These are phyloP conservation scores for Trichoderma lentiforme DNA, from an alignment of 2,329 filamentous ascomycete species.

Conservation along the genomic window DNA sequence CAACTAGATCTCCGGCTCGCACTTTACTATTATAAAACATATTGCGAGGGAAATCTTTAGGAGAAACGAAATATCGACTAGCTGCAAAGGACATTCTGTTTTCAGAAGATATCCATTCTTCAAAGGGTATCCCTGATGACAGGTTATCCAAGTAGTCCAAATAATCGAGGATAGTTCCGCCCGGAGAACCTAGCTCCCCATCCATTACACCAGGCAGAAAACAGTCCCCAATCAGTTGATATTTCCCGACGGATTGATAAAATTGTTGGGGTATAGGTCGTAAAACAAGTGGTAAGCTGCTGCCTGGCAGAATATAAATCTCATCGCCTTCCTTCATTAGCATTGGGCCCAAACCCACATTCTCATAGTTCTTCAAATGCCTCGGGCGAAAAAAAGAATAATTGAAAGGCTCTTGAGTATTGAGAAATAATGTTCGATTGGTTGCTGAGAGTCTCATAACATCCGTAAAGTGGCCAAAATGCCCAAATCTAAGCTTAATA, in stretches of 20 bases:
- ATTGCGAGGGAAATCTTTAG: background rate
- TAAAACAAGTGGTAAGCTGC: background rate
- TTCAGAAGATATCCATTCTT: background rate
- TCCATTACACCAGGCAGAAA: background rate
- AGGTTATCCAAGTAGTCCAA: background rate
- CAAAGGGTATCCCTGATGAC: background rate
- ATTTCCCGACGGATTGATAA: background rate
- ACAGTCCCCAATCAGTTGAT: background rate
- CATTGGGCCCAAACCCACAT: background rate
- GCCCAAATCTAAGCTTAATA: background rate
- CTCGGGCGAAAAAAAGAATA: too few relatives aligned
- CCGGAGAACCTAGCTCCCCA: background rate
- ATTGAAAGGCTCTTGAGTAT: too few relatives aligned
- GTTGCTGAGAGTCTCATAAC: background rate
- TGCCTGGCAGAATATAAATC: background rate
- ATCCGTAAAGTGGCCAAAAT: background rate
- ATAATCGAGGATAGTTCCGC: background rate
- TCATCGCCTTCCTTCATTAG: background rate
- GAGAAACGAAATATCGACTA: background rate
- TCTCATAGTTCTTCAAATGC: background rate
- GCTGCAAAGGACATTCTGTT: background rate
- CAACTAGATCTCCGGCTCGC: background rate
- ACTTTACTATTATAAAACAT: background rate
- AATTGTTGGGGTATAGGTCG: background rate
- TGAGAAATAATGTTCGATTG: background rate